Evolutionary conservation across 257 asterid species (phyloP), one percentile per base, ranked within the genome.

Genomic region (Eustoma russellianum): DNA sequence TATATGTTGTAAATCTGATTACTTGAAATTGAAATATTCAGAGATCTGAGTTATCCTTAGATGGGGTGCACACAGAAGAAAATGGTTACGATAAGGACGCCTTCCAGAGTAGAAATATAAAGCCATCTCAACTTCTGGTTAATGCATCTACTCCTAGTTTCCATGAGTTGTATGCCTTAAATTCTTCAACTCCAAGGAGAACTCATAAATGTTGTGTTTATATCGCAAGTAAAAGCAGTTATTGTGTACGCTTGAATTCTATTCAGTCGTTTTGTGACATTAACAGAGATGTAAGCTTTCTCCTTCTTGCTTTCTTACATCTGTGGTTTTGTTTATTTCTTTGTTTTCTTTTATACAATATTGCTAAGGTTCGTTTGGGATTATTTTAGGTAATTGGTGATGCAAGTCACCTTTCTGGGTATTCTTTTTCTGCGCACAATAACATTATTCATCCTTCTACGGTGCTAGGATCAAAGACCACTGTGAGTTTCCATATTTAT

Each of bases 201-300:
- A 79, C 94, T 44, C 95, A 91, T 61, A 91, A 91, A 43, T 91
- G 98, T 65, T 88, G 94, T 74, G 90, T 84, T 67, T 85, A 82
- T 66, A 83, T 87, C 70, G 94, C 97, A 53, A 80, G 74, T 73
- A 87, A 91, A 70, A 84, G 79, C 87, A 85, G 84, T 62, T 91
- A 91, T 67, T 91, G 98, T 61, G 92, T 78, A 7, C 83, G 93
- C 52, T 61, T 91, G 52, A 88, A 81, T 68, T 82, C 98, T 56
- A 76, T 91, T 62, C 98, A 91, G 65, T 87, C 98, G 46, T 91
- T 82, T 79, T 77, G 78, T 13, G 95, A 91, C 78, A 74, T 88
- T 70, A 92, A 92, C 53, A 79, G 95, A 64, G 99, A 92, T 78
- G 99, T 92, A 74, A 74, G 88, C 60, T 55, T 40, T 48, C 54